Evolutionary conservation across 371 early-diverging fungal species (phyloP), one percentile per base, ranked within the genome.

Genomic region (Smittium culicis): DNA sequence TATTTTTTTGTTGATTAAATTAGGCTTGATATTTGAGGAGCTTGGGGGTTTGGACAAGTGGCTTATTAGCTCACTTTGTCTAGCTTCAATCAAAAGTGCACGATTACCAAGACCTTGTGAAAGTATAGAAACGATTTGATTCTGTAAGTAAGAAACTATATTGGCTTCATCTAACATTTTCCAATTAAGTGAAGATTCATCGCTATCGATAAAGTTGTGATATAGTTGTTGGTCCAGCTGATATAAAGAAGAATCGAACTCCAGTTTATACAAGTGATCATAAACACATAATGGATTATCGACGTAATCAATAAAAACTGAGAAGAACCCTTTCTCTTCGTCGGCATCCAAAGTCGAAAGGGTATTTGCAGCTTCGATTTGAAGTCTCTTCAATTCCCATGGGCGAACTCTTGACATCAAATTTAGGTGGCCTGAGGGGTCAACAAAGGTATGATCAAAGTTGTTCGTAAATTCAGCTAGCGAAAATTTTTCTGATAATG

Each of bases 401-500:
- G 60, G 66, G 1, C 54, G 65, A 30, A 68, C 74, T 56, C 74
- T 70, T 0, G 73, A 65, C 32, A 77, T 66, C 66, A 96, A 66
- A 74, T 96, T 96, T 63, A 92, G 73, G 2, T 77, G 77, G 54
- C 91, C 92, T 17, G 89, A 80, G 11, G 90, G 85, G 73, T 94
- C 96, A 0, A 93, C 88, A 64, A 94, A 81, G 0, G 86, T 88
- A 1, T 88, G 83, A 32, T 90, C 90, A 73, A 83, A 91, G 66
- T 82, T 75, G 14, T 70, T 63, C 1, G 68, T 64, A 70, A 91
- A 93, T 1, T 78, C 77, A 1, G 79, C 77, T 31, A 71, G 74
- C 0, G 85, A 79, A 65, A 88, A 91, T 78, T 82, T 57, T 3
- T 8, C 3, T 57, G 8, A 16, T 34, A 64, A 66, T 66, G 67